Base-by-base conservation (phyloP, 2,329 filamentous ascomycete genomes). In the Botryotinia calthae region DNA sequence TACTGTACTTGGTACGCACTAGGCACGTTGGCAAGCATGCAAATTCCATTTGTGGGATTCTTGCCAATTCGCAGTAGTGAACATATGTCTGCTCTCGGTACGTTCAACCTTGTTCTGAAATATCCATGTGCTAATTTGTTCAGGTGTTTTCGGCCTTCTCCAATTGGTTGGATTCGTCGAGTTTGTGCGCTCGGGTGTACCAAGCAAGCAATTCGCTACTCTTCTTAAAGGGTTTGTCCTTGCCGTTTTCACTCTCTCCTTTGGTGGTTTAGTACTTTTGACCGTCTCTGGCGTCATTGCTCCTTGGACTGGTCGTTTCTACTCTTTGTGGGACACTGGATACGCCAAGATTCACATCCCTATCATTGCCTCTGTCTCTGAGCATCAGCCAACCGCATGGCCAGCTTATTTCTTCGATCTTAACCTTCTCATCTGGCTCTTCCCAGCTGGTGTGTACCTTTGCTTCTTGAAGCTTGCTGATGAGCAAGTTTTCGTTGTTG, bases 331-430 rank as follows among this genome's bases (percentile, higher is more conserved):
- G 94, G 97, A 99, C 82, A 99, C 96, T 9, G 92, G 94, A 79
- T 99, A 99, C 81, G 96, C 96, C 80, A 99, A 99, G 87, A 97
- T 98, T 76, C 96, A 99, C 81, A 99, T 99, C 81, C 96, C 96
- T 75, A 99, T 99, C 81, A 99, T 99, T 82, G 96, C 96, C 5
- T 99, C 96, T n/a, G 96, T 99, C 64, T 99, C 96, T 1, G 96
- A 99, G 85, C 96, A 99, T 85, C 96, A 99, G 85, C 96, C 96
- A 71, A 99, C 96, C 54, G 96, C 96, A 61, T 99, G 96, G 96
- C 96, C 96, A 3, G 94, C 97, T 25, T 99, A 98, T 87, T 99
- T 99, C 86, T 99, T 99, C 83, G 96, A 99, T 80, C 87, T 99
- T 78, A 98, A 97, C 86, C 90, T 99, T 86, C 88, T 99, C 80